Evolutionary conservation across 2,329 filamentous ascomycete species (phyloP).

Genomic region (Aspergillus tubingensis): DNA sequence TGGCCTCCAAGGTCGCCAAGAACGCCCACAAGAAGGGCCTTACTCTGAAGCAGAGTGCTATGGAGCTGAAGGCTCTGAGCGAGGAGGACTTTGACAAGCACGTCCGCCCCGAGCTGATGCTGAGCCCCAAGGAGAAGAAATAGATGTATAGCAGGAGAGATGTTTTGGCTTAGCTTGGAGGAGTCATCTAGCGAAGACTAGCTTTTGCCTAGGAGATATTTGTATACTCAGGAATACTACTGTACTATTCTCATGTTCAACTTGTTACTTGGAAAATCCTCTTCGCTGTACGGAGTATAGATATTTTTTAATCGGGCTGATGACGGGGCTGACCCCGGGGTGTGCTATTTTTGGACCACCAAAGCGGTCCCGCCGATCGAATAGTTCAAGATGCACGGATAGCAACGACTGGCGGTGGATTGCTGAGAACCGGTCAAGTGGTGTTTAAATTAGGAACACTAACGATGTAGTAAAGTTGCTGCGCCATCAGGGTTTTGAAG

Average conservation of each 20-base stretch:
- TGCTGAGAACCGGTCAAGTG: background rate
- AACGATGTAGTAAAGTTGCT: background rate
- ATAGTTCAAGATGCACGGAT: background rate
- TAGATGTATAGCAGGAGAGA: constrained; percentile 31
- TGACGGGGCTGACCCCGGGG: background rate
- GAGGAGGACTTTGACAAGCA: constrained; percentile 87
- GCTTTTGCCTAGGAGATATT: constrained; percentile 10
- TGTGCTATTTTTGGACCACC: constrained; percentile 11
- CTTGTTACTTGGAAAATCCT: background rate
- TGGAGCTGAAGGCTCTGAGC: constrained; percentile 87
- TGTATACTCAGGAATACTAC: constrained; percentile 22
- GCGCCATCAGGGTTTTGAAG: background rate
- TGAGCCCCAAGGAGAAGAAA: constrained; percentile 74
- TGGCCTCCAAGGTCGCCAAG: constrained; percentile 96
- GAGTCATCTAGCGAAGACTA: constrained; percentile 19
- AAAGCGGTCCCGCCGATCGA: background rate
- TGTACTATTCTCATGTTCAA: constrained; percentile 15
- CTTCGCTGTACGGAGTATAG: background rate
- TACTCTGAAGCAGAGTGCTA: constrained; percentile 88
- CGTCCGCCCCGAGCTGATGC: constrained; percentile 93
- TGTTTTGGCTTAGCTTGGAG: constrained; percentile 15
- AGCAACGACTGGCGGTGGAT: background rate
- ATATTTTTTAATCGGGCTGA: background rate
- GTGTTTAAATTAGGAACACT: background rate
- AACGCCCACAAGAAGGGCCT: constrained; percentile 98